Base-by-base conservation (phyloP, 768 basidiomycete genomes). In the Leccinum subgranulosum region DNA sequence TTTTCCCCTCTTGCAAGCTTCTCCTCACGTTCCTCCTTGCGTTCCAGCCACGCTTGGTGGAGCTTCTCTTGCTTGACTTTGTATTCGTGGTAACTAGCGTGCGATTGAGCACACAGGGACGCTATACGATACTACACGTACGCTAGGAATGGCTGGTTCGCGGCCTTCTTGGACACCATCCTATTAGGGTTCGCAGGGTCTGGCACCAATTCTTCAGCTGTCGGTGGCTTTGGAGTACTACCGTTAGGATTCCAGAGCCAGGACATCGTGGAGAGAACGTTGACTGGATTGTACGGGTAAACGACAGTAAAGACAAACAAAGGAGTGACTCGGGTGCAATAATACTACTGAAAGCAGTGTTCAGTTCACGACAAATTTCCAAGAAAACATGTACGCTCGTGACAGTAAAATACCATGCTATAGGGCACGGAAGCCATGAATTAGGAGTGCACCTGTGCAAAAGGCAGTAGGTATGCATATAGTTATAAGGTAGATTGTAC, bases 81-180 rank as follows among this genome's bases (percentile, higher is more conserved):
- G 73, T 86, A 90, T 69, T 86, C 79, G 67, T 81, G 83, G 74
- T 90, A 81, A 17, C 88, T 90, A 65, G 55, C 25, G 23, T 36
- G 59, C 56, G 45, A 53, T 55, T 64, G 27, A 62, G 50, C 47
- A 45, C 29, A 45, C 27, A 21, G 45, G 36, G 36, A 25, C 46
- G 15, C 25, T 45, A 5, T 12, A 23, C 11, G 19, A 15, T 11
- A 41, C 29, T 70, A 66, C 39, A 80, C 86, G 61, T 76, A 93
- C 85, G 84, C 84, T 28, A 95, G 81, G 74, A 92, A 94, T 9
- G 94, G 91, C 58, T 80, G 78, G 75, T 96, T 97, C 29, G 93
- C 91, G 45, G 84, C 74, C 76, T 95, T 96, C 61, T 82, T 84
- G 27, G 87, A 83, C 39, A 95, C 90, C 78, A 83, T 81, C 63